Percentiles rank a stretch among this genome's conserved stretches.
Evolutionary conservation across 1,284 basidiomycete species (phyloP).

Genomic region (Cutaneotrichosporon sp.): DNA sequence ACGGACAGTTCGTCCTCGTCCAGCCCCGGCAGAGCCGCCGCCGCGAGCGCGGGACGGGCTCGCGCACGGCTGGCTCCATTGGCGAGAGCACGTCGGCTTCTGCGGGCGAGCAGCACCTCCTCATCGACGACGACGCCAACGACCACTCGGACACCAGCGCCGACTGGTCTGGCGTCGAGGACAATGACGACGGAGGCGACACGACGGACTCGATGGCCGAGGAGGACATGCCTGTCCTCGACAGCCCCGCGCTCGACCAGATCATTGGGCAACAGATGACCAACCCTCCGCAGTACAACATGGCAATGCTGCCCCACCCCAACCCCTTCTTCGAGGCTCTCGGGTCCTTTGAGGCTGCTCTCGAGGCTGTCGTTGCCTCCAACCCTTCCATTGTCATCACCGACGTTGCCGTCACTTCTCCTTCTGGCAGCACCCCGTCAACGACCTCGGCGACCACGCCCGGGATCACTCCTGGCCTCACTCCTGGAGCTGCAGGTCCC

Average conservation of each 20-base stretch:
- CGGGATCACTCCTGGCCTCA: constrained; percentile 12
- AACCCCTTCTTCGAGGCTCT: constrained; percentile 7
- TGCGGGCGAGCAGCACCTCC: constrained; percentile 39
- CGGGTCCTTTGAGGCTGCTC: background rate
- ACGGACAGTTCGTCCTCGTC: constrained; percentile 49
- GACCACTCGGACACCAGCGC: constrained; percentile 27
- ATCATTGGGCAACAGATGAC: constrained; percentile 38
- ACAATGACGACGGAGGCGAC: constrained; percentile 47
- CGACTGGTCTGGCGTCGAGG: constrained; percentile 41
- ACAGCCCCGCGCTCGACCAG: constrained; percentile 46
- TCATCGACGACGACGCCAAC: constrained; percentile 48
- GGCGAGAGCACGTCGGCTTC: constrained; percentile 39
- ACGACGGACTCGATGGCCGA: constrained; percentile 53
- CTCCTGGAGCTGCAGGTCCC: background rate
- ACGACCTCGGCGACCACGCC: constrained; percentile 5
- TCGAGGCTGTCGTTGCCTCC: background rate
- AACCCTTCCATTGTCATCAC: constrained; percentile 33
- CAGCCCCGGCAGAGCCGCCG: constrained; percentile 41
- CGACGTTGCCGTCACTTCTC: constrained; percentile 19
- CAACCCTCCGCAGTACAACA: constrained; percentile 5
- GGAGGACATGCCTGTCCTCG: constrained; percentile 52
- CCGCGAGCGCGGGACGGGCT: constrained; percentile 26
- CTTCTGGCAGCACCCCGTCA: constrained; percentile 23
- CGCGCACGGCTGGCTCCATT: constrained; percentile 35
- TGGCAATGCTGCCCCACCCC: constrained; percentile 8